phyloP scores from a whole-genome alignment of 768 basidiomycete species.

The Hygrophorus pudorinus region DNA sequence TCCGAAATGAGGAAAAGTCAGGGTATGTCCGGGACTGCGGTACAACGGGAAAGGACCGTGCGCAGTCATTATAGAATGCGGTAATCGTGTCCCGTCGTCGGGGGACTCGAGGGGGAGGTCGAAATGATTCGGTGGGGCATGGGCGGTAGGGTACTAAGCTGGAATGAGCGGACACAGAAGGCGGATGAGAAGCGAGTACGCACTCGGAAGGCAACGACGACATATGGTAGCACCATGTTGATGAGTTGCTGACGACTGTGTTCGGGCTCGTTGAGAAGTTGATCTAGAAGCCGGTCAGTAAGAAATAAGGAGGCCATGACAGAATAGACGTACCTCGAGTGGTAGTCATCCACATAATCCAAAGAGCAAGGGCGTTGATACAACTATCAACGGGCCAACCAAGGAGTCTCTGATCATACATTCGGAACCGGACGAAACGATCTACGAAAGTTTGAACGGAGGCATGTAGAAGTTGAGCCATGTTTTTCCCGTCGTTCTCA shows the following conservation, averaged over 20 bases:
- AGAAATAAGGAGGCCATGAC: background rate
- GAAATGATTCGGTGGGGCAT: slow-evolving; percentile 56
- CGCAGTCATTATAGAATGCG: slow-evolving; percentile 18
- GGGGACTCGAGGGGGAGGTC: slow-evolving; percentile 33
- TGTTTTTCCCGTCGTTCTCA: slow-evolving; percentile 51
- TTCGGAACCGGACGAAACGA: slow-evolving; percentile 25
- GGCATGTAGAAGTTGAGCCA: slow-evolving; percentile 35
- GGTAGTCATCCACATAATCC: slow-evolving; percentile 46
- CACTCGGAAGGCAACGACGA: slow-evolving; percentile 43
- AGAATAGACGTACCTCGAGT: slow-evolving; percentile 24
- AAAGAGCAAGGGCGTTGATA: slow-evolving; percentile 39
- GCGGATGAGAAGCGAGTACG: slow-evolving; percentile 8
- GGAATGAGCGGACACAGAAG: slow-evolving; percentile 1
- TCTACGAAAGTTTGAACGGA: slow-evolving; percentile 32
- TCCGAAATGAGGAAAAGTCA: slow-evolving; percentile 20
- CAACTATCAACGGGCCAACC: slow-evolving; percentile 44
- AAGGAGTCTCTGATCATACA: slow-evolving; percentile 25
- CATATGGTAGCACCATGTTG: slow-evolving; percentile 29
- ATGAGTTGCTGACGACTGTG: slow-evolving; percentile 21
- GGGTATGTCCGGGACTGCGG: slow-evolving; percentile 14
- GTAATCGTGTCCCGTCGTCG: slow-evolving; percentile 9
- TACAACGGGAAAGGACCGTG: slow-evolving; percentile 43
- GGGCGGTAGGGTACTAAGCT: slow-evolving; percentile 41
- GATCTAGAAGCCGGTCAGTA: slow-evolving; percentile 13
- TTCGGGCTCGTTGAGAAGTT: slow-evolving; percentile 18